Base-by-base conservation (phyloP, 176 grass and related monocot genomes). In the Metroxylon sagu region DNA sequence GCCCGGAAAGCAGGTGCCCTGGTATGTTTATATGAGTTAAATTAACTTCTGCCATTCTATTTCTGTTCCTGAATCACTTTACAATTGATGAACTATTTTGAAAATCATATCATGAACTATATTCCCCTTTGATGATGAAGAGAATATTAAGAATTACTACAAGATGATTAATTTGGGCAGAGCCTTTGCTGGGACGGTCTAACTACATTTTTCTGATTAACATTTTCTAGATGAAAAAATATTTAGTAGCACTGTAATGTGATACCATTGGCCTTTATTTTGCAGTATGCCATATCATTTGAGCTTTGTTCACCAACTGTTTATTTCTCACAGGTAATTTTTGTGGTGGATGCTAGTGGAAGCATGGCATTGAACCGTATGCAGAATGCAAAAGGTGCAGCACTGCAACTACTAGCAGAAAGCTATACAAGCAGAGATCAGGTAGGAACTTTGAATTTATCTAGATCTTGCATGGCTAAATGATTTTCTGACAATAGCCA, bases 281-380 rank as follows among this genome's bases (percentile, higher is more conserved):
- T 43, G 35, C 35, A 43, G 35, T 43, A 7, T 43, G 8, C 35
- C 12, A 14, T 43, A 43, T 12, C 8, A 12, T 12, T 43, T 12
- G 8, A 43, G 35, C 6, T 43, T 43, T 14, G 35, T 43, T 43
- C 5, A 52, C 19, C 49, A 19, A 16, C 16, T 54, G 25, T 30
- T 16, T 72, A 31, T 64, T 52, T 77, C 49, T 85, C 67, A 30
- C 66, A 97, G 92, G 87, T 97, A 48, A 85, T 97, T 72, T 97
- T 97, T 78, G 78, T 97, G 64, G 92, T 97, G 69, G 87, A 97
- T 60, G 92, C 92, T 66, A 97, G 92, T 88, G 92, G 92, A 65
- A 97, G 92, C 78, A 97, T 97, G 92, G 92, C 92, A 50, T 70
- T 97, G 55, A 97, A 97, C 55, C 92, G 92, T 49, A 97, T 97